Evolutionary conservation across 495 filamentous ascomycete genomes (phyloP).

Genomic region (Trypethelium eluteriae): DNA sequence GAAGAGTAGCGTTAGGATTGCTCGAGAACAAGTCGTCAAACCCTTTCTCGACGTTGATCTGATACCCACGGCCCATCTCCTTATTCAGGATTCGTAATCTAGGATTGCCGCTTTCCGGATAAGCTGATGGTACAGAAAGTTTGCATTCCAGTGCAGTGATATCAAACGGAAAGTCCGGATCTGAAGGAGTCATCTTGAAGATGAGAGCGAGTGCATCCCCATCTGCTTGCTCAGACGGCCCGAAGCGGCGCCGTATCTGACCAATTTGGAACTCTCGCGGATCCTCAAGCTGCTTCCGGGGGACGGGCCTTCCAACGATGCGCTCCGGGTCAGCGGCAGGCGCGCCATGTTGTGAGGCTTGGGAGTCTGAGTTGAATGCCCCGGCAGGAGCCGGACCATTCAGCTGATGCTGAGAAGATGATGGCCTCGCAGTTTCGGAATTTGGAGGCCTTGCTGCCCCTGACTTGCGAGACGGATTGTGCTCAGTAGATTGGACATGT

Average conservation of each 20-base stretch:
- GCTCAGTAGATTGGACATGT: conserved; percentile 14
- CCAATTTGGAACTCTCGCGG: conserved; percentile 69
- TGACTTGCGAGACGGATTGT: neutral
- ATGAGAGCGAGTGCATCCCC: conserved; percentile 49
- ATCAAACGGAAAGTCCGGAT: conserved; percentile 81
- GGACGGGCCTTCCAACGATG: conserved; percentile 56
- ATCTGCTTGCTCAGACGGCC: conserved; percentile 49
- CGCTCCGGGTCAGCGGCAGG: conserved; percentile 36
- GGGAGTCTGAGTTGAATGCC: conserved; percentile 4
- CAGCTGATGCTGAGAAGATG: conserved; percentile 12
- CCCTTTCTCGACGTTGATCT: conserved; percentile 71
- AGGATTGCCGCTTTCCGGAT: conserved; percentile 48
- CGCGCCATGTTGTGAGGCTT: conserved; percentile 18
- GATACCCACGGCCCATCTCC: conserved; percentile 72
- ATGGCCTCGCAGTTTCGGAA: conserved; percentile 5
- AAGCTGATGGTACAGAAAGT: conserved; percentile 58
- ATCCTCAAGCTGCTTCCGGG: conserved; percentile 56
- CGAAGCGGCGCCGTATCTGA: conserved; percentile 66
- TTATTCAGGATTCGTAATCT: conserved; percentile 60
- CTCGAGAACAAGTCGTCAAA: conserved; percentile 61
- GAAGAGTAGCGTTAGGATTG: conserved; percentile 50
- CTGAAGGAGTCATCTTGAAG: conserved; percentile 68
- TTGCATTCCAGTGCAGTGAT: conserved; percentile 63
- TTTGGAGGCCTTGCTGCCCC: neutral
- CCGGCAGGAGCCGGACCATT: neutral